Evolutionary conservation across 2,329 filamentous ascomycete species (phyloP).

Genomic region (Ophiostoma ulmi): DNA sequence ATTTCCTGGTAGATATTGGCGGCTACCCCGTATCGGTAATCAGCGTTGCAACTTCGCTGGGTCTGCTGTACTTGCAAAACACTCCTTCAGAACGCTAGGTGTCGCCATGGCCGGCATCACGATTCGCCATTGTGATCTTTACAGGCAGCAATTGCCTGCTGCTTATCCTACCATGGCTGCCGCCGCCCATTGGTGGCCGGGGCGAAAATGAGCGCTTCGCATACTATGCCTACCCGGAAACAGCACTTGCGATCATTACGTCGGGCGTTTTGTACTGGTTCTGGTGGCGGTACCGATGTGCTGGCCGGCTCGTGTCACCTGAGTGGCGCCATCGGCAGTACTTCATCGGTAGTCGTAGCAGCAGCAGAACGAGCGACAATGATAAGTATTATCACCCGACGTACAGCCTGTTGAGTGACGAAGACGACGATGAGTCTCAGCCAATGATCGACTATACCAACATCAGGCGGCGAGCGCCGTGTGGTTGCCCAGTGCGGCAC

Average conservation of each 20-base stretch:
- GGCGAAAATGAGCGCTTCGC: background rate
- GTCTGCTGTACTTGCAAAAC: background rate
- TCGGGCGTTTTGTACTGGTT: background rate
- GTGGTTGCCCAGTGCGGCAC: background rate
- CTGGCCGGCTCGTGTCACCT: background rate
- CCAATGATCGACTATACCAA: background rate
- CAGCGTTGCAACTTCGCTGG: background rate
- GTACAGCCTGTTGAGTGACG: background rate
- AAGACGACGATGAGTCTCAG: background rate
- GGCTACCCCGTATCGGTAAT: background rate
- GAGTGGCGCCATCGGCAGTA: background rate
- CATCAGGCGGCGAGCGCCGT: background rate
- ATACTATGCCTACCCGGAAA: background rate
- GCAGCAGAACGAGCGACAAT: background rate
- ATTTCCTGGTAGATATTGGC: background rate
- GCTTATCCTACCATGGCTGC: background rate
- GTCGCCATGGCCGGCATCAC: background rate
- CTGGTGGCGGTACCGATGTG: background rate
- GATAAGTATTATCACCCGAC: background rate
- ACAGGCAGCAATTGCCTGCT: background rate
- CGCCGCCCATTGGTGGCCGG: background rate
- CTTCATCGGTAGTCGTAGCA: background rate
- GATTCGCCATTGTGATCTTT: background rate
- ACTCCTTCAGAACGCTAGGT: background rate
- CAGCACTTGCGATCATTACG: background rate